Conservation (phyloP, 2,329 filamentous ascomycete species). For the Fusarium cicatricum region DNA sequence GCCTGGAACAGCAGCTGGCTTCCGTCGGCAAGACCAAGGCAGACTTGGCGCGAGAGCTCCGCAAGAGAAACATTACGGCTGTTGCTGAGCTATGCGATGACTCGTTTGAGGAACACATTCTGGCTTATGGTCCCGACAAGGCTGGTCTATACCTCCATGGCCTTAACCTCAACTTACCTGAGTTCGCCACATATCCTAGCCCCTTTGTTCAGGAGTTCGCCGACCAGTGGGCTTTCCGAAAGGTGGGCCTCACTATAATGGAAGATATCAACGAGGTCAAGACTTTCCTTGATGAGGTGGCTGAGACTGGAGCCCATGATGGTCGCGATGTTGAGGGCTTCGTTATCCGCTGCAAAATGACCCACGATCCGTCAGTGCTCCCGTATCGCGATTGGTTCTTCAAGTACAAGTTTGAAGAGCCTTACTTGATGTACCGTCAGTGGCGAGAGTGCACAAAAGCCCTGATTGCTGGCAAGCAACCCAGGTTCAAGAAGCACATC, state of each 20-base stretch:
- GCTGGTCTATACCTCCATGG: slow-evolving; percentile 96
- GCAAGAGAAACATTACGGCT: slow-evolving; percentile 86
- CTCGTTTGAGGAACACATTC: slow-evolving; percentile 93
- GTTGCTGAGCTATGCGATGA: slow-evolving; percentile 98
- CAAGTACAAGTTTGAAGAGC: slow-evolving; percentile 99
- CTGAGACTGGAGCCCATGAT: slow-evolving; percentile 87
- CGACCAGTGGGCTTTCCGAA: slow-evolving; percentile 91
- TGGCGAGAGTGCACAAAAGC: slow-evolving; percentile 98
- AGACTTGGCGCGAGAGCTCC: slow-evolving; percentile 79
- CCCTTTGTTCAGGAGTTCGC: slow-evolving; percentile 88
- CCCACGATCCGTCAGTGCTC: slow-evolving; percentile 55
- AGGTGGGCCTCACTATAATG: slow-evolving; percentile 81
- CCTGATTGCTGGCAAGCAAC: slow-evolving; percentile 77
- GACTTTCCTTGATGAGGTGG: slow-evolving; percentile 81
- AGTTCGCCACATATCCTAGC: slow-evolving; percentile 88
- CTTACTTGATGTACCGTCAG: slow-evolving; percentile 97
- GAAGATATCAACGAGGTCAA: slow-evolving; percentile 78
- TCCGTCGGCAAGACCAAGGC: slow-evolving; percentile 79
- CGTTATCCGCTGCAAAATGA: slow-evolving; percentile 86
- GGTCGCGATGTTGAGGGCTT: slow-evolving; percentile 97
- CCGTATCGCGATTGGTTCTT: slow-evolving; percentile 97
- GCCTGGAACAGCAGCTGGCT: slow-evolving; percentile 81
- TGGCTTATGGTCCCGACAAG: slow-evolving; percentile 83
- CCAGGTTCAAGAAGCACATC: slow-evolving; percentile 84
- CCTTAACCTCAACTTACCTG: slow-evolving; percentile 92